Evolutionary conservation across 371 early-diverging fungal genomes (phyloP), one percentile per base, ranked within the genome.

Genomic region (Mucor irregularis): DNA sequence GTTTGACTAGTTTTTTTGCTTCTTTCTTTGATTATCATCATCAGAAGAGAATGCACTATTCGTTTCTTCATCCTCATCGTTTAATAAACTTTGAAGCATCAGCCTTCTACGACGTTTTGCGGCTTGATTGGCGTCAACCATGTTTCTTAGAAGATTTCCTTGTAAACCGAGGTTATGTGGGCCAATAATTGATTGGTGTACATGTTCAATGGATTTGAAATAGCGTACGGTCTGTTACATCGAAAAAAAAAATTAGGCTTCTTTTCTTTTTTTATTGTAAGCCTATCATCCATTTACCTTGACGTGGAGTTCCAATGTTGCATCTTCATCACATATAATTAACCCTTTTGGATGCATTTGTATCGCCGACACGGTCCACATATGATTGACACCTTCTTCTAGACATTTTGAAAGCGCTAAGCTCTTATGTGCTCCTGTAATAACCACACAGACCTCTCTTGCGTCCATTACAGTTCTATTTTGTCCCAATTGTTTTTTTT

Each of bases 351-450:
- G 91, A 56, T 93, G 94, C 61, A 90, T 71, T 71, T 93, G 94
- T 58, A 93, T 85, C 16, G 91, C 91, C 19, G 91, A 90, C 50
- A 93, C 91, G 4, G 94, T 93, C 91, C 92, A 92, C 94, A 92
- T 92, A 76, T 91, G 92, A 73, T 92, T 92, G 39, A 92, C 90
- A 2, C 85, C 85, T 48, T 90, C 90, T 64, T 93, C 94, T 30
- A 93, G 86, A 67, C 93, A 92, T 75, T 90, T 90, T 62, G 91
- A 86, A 45, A 92, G 66, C 4, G 92, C 92, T 53, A 90, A 69
- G 52, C 74, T 58, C 31, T 61, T 91, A 75, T 90, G 90, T 5
- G 91, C 91, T 40, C 93, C 93, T 5, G 91, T 91, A 59, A 93
- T 93, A 51, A 92, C 88, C 39, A 93, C 79, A 53, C 89, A 83